Evolutionary conservation across 1,284 basidiomycete genomes (phyloP).

Genomic region (Mycena sp.): DNA sequence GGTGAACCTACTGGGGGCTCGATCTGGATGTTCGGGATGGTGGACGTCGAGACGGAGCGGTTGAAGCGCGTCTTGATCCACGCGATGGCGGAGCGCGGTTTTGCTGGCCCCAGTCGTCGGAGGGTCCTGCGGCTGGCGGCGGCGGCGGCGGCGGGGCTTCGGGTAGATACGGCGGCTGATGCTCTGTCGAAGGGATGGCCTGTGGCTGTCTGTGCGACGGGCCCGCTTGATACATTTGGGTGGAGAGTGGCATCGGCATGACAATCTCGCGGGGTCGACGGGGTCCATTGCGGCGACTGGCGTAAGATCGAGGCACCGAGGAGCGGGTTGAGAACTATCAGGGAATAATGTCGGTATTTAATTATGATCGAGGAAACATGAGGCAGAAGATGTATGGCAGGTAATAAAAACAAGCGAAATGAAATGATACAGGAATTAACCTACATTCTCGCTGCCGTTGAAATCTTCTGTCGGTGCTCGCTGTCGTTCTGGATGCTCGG

Average conservation of each 20-base stretch:
- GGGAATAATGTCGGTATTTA: neutral
- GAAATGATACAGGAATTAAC: neutral
- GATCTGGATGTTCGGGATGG: constrained; percentile 25
- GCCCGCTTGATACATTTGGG: constrained; percentile 17
- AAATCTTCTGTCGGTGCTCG: neutral
- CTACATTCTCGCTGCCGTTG: constrained; percentile 14
- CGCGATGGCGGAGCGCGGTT: constrained; percentile 22
- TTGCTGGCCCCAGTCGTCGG: neutral
- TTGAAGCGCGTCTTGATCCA: constrained; percentile 25
- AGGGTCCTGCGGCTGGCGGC: neutral
- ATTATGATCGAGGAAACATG: neutral
- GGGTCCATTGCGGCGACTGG: constrained; percentile 18
- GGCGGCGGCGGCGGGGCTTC: neutral
- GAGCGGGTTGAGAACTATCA: constrained; percentile 23
- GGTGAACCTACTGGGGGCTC: constrained; percentile 28
- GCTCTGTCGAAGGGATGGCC: constrained; percentile 28
- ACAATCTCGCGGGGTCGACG: constrained; percentile 38
- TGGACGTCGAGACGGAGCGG: constrained; percentile 20
- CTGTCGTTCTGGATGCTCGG: neutral
- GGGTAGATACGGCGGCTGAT: neutral
- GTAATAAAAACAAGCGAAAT: neutral
- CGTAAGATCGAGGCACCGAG: constrained; percentile 7
- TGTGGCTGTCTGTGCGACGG: constrained; percentile 16
- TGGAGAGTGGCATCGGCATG: constrained; percentile 37
- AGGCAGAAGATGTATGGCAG: neutral